A percentile compares a stretch with the other conserved stretches of the same genome.
Evolutionary conservation across 108 stramenopile species (phyloP).

Genomic region (Licmophora abbreviata): DNA sequence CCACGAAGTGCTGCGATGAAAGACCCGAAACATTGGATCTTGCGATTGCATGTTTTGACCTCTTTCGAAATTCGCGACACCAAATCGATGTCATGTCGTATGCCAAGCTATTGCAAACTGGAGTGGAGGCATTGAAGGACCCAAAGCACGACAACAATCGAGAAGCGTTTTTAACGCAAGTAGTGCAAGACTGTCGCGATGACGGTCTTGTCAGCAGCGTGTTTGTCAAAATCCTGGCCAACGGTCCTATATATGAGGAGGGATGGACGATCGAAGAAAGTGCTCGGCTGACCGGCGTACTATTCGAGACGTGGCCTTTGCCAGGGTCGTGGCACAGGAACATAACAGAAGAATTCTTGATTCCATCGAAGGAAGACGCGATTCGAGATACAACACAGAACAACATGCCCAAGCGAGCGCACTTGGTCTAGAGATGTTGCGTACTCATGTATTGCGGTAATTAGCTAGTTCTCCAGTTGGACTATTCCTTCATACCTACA

Average conservation of each 20-base stretch:
- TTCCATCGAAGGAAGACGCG: no score
- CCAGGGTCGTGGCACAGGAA: conserved; percentile 56
- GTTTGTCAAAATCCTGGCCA: conserved; percentile 26
- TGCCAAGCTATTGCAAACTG: conserved; percentile 38
- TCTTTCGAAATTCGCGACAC: conserved; percentile 36
- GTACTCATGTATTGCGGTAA: no score
- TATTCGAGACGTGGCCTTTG: conserved; percentile 42
- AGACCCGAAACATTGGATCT: conserved; percentile 16
- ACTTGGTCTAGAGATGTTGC: no score
- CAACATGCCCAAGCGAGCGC: no score
- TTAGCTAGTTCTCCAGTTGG: no score
- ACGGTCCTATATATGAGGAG: conserved; percentile 21
- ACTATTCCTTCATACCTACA: no score
- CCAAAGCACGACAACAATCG: conserved; percentile 18
- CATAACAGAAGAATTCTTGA: conserved; percentile 10
- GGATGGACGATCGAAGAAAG: conserved; percentile 48
- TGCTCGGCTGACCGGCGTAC: conserved; percentile 14
- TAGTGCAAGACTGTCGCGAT: conserved; percentile 45
- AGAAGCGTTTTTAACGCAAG: conserved; percentile 20
- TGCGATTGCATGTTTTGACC: conserved; percentile 26
- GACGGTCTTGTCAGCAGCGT: conserved; percentile 54
- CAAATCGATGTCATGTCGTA: conserved; percentile 38
- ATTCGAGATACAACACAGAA: no score
- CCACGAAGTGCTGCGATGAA: conserved; percentile 11
- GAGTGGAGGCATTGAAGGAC: conserved; percentile 34